Base-by-base conservation (phyloP, 2,329 filamentous ascomycete species). In the Biscogniauxia sp. region DNA sequence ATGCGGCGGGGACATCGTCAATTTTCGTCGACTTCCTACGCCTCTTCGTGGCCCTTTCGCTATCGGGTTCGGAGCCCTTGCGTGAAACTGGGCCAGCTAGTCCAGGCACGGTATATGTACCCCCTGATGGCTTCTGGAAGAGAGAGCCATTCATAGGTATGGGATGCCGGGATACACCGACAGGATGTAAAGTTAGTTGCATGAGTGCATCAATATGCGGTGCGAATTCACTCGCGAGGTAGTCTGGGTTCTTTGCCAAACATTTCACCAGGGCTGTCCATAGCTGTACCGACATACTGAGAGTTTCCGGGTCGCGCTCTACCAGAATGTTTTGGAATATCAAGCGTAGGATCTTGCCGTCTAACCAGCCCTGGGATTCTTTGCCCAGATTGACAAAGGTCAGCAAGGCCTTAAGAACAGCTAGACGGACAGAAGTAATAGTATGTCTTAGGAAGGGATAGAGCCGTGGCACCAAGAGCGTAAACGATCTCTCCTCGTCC, bases 381-480 rank as follows among this genome's bases (percentile, higher is more conserved):
- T 88, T 88, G 63, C 93, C 91, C 20, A 99, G 88, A 66, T 92
- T 89, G 68, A 97, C 86, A 76, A 99, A 99, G 0, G 95, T 99
- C 69, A 93, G 87, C 28, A 99, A 81, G 41, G 95, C 95, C 70
- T 96, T 92, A 53, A 99, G 82, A 3, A 99, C 95, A 9, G 95
- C 94, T 50, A 94, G 89, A 57, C 95, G 91, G 54, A 99, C 95
- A 59, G 91, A 97, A 1, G 93, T 97, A 69, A 99, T 98, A 6
- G 96, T 99, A 75, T 99, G 95, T 60, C 95, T 89, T 52, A 99
- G 80, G 82, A 99, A 99, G 2, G 94, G 94, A 71, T 97, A 99
- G 2, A 99, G 86, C 53, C 95, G 88, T 23, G 96, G 95, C 5
- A 99, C 94, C 32, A 99, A 83, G 64, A 95, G 87, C 3, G 92